Evolutionary conservation across 202 grass and related monocot species (phyloP).

Genomic region (Digitaria exilis): DNA sequence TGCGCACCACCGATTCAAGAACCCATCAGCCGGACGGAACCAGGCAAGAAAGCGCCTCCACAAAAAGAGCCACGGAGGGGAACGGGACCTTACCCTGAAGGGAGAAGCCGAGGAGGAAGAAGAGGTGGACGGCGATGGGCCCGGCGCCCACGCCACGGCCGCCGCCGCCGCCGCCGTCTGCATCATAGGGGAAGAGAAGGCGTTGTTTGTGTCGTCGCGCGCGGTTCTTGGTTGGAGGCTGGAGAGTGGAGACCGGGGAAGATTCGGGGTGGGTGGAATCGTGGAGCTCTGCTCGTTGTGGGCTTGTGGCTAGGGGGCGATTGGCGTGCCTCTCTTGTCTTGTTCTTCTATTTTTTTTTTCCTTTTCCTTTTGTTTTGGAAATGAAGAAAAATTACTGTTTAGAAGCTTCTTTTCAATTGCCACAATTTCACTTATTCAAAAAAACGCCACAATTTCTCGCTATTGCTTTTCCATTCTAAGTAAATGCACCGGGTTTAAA

Average conservation of each 20-base stretch:
- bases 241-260: background rate
- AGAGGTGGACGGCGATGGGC: conserved; percentile 43
- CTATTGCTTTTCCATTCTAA: background rate
- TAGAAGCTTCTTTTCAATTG: background rate
- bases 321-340: background rate
- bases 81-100: conserved; percentile 48
- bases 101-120: conserved; percentile 31
- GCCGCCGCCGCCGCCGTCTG: conserved; percentile 58
- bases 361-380: accelerated
- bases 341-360: background rate
- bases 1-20: conserved; percentile 30
- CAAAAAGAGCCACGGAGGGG: background rate
- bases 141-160: conserved; percentile 37
- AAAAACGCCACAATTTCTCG: no score
- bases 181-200: conserved; percentile 35
- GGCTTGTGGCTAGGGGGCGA: conserved; percentile 13
- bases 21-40: conserved; percentile 18
- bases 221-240: conserved; percentile 18
- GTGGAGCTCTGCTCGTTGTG: background rate
- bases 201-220: background rate
- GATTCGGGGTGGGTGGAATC: background rate
- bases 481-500: background rate
- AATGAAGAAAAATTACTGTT: background rate
- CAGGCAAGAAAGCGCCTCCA: background rate
- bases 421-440: no score